Evolutionary conservation across 2,329 filamentous ascomycete species (phyloP), one percentile per base, ranked within the genome.

Genomic region (Cladosporium sp.): DNA sequence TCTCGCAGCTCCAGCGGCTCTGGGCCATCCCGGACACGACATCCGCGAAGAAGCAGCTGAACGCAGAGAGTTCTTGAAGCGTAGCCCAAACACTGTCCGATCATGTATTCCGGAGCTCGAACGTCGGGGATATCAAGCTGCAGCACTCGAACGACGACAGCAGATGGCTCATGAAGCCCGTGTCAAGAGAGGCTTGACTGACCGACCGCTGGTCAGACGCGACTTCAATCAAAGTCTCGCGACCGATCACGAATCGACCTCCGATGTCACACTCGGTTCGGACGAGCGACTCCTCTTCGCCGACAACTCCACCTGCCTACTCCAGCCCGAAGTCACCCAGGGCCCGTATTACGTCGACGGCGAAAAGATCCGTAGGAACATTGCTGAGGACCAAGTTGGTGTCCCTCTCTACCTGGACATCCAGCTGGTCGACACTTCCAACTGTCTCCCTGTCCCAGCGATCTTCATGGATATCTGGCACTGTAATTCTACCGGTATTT

Each of bases 401-500:
- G 73, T 82, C 5, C 69, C 74, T 8, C 59, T 80, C n/a, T 71
- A 77, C 56, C 70, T 81, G 14, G 80, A 82, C 62, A 73, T 79
- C 58, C 78, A 81, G 66, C 76, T 80, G 65, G 75, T 82, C 48
- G 75, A 82, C 65, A 74, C 78, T 43, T 73, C 76, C 32, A 80
- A 76, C 36, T 81, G 79, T 72, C 70, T 77, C 64, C 73, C 78
- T 6, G 72, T 81, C 5, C 73, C 77, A 5, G 72, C 81, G 3
- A 73, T 79, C 11, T 76, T 78, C 64, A 66, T 81, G 7, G 79
- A 82, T 65, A 73, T 80, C 34, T 82, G 80, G 80, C 76, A 82
- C 68, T 78, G 77, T 73, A 82, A 82, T 69, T 70, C 80, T 7
- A 81, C 80, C 3, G 80, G 81, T 43, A 77, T 80, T 21, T 82